Percentiles rank a stretch among this genome's conserved stretches.
Evolutionary conservation across 2,329 filamentous ascomycete species (phyloP).

Genomic region (Fusarium coicis): DNA sequence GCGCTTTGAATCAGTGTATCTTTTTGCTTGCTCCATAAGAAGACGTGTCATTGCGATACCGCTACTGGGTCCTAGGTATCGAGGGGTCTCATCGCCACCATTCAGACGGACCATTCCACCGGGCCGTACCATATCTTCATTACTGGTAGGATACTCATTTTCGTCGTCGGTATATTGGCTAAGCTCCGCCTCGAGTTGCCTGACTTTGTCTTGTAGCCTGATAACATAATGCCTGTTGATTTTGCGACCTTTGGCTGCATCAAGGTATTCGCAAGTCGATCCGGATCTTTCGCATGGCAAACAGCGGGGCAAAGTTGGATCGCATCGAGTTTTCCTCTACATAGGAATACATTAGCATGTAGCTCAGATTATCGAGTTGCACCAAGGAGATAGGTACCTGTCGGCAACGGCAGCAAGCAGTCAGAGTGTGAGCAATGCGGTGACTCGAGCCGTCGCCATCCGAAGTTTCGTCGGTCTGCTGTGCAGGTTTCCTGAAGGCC

Average conservation of each 20-base stretch:
- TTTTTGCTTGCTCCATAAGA: constrained; percentile 96
- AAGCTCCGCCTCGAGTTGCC: constrained; percentile 83
- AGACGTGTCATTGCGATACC: constrained; percentile 94
- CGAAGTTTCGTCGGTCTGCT: constrained; percentile 54
- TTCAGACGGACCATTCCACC: constrained; percentile 87
- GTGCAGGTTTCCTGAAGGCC: constrained; percentile 45
- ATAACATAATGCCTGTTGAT: constrained; percentile 94
- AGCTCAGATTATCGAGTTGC: constrained; percentile 1
- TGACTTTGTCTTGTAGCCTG: constrained; percentile 87
- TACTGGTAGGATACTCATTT: constrained; percentile 73
- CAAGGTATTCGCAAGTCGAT: constrained; percentile 93
- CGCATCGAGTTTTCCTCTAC: constrained; percentile 95
- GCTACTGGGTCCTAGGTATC: constrained; percentile 92
- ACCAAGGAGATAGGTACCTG: constrained; percentile 64
- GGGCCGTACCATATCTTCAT: constrained; percentile 87
- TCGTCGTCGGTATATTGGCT: constrained; percentile 82
- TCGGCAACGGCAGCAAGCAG: constrained; percentile 82
- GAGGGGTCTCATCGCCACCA: constrained; percentile 84
- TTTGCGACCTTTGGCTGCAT: constrained; percentile 85
- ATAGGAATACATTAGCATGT: constrained; percentile 25
- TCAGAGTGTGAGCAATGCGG: constrained; percentile 81
- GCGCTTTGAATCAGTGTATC: constrained; percentile 88
- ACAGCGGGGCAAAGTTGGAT: constrained; percentile 90
- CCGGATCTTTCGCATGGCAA: constrained; percentile 92
- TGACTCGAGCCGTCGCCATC: constrained; percentile 64